A percentile compares a stretch with the other conserved stretches of the same genome.
phyloP scores from a whole-genome alignment of 345 rosid species.

The Brassica nigra region DNA sequence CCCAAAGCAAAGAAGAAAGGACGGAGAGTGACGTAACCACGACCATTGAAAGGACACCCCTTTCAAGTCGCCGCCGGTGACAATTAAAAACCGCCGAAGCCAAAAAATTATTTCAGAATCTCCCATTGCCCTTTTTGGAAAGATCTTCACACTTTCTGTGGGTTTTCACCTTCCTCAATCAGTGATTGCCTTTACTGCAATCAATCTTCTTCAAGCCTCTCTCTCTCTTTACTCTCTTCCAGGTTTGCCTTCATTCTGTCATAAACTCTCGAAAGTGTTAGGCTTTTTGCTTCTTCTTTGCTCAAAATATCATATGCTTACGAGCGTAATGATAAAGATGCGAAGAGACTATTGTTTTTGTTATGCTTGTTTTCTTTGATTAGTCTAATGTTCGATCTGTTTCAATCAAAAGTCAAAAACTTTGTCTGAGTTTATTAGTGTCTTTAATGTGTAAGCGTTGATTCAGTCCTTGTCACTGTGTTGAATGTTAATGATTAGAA shows the following conservation, averaged over 20 bases:
- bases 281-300: slow-evolving; percentile 21
- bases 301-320: not conserved
- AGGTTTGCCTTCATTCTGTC: slow-evolving; percentile 26
- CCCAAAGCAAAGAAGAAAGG: slow-evolving; percentile 21
- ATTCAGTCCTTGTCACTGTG: slow-evolving; percentile 14
- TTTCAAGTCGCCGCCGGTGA: slow-evolving; percentile 38
- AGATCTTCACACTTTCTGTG: slow-evolving; percentile 21
- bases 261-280: not conserved
- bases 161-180: slow-evolving; percentile 2
- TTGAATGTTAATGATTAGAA: not conserved
- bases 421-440: slow-evolving; percentile 18
- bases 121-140: slow-evolving; percentile 1
- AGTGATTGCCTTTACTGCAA: slow-evolving; percentile 2
- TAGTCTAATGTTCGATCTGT: slow-evolving; percentile 24
- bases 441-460: slow-evolving; percentile 24
- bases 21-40: slow-evolving; percentile 43
- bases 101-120: not conserved
- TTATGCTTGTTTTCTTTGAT: slow-evolving; percentile 8
- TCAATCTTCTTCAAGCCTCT: not conserved
- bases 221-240: slow-evolving; percentile 20
- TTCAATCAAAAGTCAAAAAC: not conserved
- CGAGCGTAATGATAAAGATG: not conserved
- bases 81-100: not conserved
- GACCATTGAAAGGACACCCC: slow-evolving; percentile 38
- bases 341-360: slow-evolving; percentile 8